A percentile compares a stretch with the other conserved stretches of the same genome.
phyloP scores from a whole-genome alignment of 176 grass and related monocot species.

The Coix lacrymajobi region DNA sequence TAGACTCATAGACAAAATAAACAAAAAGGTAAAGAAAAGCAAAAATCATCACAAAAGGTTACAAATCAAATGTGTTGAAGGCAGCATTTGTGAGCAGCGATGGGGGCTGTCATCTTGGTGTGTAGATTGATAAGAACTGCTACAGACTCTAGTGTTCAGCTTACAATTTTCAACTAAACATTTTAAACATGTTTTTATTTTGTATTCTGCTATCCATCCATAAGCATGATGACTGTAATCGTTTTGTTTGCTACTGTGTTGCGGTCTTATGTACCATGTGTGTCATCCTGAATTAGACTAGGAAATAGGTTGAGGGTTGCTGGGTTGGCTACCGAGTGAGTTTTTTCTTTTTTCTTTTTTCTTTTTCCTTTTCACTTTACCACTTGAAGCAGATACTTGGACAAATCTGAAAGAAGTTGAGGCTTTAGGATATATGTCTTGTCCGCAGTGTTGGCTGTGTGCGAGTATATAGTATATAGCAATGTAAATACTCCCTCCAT shows the following conservation, averaged over 20 bases:
- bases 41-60: conserved; percentile 23
- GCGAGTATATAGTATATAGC: neutral
- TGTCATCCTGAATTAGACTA: neutral
- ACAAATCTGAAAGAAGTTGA: neutral
- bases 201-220: neutral
- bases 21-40: neutral
- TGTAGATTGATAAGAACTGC: conserved; percentile 22
- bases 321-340: neutral
- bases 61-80: conserved; percentile 17
- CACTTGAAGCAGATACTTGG: neutral
- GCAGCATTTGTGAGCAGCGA: conserved; percentile 12
- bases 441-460: neutral
- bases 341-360: neutral
- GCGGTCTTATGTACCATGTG: neutral
- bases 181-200: neutral
- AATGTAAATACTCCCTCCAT: too few species aligned
- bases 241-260: neutral
- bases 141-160: conserved; percentile 1
- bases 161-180: conserved; percentile 12
- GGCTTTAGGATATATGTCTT: neutral
- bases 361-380: neutral
- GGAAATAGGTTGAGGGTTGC: neutral
- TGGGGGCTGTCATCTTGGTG: conserved; percentile 1
- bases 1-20: conserved; percentile 44
- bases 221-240: neutral